Evolutionary conservation across 1,284 basidiomycete species (phyloP).

Genomic region (Tilletia caries): DNA sequence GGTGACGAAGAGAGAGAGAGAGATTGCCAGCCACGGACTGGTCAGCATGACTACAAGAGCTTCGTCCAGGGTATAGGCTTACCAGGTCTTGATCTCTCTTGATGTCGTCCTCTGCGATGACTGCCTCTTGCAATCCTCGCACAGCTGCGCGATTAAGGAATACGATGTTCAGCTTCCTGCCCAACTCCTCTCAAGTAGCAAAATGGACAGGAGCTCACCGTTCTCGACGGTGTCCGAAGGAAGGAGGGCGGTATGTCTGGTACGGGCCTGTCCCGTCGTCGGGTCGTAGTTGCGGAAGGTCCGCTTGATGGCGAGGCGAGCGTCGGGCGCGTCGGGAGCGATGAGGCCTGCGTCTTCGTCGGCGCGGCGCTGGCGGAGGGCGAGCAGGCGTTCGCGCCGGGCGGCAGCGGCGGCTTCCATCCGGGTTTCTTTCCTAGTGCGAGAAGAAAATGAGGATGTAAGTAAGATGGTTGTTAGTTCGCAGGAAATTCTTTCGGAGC

Average conservation of each 20-base stretch:
- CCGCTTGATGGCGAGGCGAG: constrained; percentile 33
- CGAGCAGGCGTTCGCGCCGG: constrained; percentile 78
- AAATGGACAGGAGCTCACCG: constrained; percentile 54
- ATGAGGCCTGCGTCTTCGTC: constrained; percentile 29
- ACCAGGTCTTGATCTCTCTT: constrained; percentile 81
- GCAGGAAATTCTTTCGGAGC: no score
- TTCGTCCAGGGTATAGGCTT: constrained; percentile 47
- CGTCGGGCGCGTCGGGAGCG: neutral
- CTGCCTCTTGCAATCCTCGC: constrained; percentile 74
- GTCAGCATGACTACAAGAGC: neutral
- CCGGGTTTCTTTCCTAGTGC: neutral
- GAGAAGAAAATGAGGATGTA: neutral
- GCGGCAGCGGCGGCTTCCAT: constrained; percentile 75
- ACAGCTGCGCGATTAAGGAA: constrained; percentile 55
- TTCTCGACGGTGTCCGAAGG: constrained; percentile 83
- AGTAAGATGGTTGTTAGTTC: neutral
- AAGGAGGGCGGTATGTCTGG: constrained; percentile 59
- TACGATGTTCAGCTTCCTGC: neutral
- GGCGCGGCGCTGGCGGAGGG: constrained; percentile 73
- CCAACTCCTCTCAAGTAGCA: no score
- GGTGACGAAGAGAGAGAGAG: constrained; percentile 13
- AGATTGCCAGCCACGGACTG: neutral
- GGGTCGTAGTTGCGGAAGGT: constrained; percentile 53
- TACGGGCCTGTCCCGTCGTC: constrained; percentile 42
- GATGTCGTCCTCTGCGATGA: constrained; percentile 79